A percentile compares a stretch with the other conserved stretches of the same genome.
These are phyloP conservation scores for Salvia rosmarinus DNA, from an alignment of 257 asterid genomes.

Conservation along the genomic window DNA sequence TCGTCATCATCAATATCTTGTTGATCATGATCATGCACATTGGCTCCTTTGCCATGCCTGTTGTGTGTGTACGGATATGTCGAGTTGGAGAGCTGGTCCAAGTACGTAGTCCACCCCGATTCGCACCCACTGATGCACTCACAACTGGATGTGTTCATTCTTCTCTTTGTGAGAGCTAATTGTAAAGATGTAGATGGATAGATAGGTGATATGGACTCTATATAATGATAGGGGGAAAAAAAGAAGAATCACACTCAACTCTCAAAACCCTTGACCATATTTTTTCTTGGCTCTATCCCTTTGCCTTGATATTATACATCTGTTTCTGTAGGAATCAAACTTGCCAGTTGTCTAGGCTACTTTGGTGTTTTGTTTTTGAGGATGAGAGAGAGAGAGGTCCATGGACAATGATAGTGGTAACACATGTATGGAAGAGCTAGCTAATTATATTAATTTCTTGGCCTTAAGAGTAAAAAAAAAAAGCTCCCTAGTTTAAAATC, in stretches of 20 bases:
- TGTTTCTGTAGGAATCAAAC: conserved; percentile 57
- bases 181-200: not conserved
- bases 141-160: conserved; percentile 66
- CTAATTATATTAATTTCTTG: no score
- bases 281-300: conserved; percentile 59
- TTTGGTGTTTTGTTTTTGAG: conserved; percentile 26
- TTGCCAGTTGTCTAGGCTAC: conserved; percentile 66
- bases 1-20: conserved; percentile 33
- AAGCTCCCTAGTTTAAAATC: not conserved
- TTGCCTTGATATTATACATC: conserved; percentile 45
- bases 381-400: conserved; percentile 32
- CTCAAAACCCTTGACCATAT: conserved; percentile 54
- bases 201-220: conserved; percentile 24
- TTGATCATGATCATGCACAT: conserved; percentile 8
- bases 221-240: conserved; percentile 41
- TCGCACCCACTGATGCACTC: conserved; percentile 81
- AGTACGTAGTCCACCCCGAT: conserved; percentile 92
- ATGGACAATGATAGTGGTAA: conserved; percentile 48
- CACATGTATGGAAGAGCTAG: conserved; percentile 35
- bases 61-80: conserved; percentile 24
- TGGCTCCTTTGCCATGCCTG: not conserved
- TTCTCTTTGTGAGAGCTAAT: not conserved
- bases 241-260: conserved; percentile 37
- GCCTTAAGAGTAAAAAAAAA: conserved; percentile 9
- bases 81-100: conserved; percentile 60